Evolutionary conservation across 306 rosid species (phyloP), one percentile per base, ranked within the genome.

Genomic region (Fragaria ananassa): DNA sequence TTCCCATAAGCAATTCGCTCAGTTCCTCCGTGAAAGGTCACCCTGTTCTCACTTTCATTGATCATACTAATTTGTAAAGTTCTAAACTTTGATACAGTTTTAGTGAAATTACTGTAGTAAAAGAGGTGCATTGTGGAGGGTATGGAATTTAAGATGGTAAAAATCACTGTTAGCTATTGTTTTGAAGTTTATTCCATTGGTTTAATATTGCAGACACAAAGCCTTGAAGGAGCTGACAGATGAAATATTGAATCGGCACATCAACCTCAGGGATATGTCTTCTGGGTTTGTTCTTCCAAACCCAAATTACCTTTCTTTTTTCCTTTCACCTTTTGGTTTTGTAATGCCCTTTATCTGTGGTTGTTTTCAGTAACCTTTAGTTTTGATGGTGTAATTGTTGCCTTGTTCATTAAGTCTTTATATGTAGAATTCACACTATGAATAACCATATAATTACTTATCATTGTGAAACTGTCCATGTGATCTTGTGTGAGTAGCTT

Each of bases 21-120:
- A 85, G 88, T 95, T 88, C 77, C 96, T 92, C 62, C 97, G 97
- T 58, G 98, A 92, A 82, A 95, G 98, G 98, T 88, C 60, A 51
- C 71, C 70, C 68, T 5, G 23, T 45, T 78, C 69, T 37, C 15
- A 21, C 34, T 77, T 41, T 81, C 45, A 74, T 57, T 45, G 53
- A 31, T 25, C 73, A 68, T 64, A 12, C 23, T 34, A 42, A 39
- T 50, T 74, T 70, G 51, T 75, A 82, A 29, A 72, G 3, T 31
- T 34, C 45, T 42, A 42, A 58, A 44, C 49, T 68, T 70, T 74
- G 6, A n/a, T 18, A 2, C 12, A 27, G 5, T 12, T 23, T 57
- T 23, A 23, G 14, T 61, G 39, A 61, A 60, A 5, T 61, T 27
- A 11, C 18, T 13, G 9, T 61, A 25, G 65, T 60, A 60, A 27